Evolutionary conservation across 1,284 basidiomycete species (phyloP), one percentile per base, ranked within the genome.

Genomic region (Mycocalia duriaeana): DNA sequence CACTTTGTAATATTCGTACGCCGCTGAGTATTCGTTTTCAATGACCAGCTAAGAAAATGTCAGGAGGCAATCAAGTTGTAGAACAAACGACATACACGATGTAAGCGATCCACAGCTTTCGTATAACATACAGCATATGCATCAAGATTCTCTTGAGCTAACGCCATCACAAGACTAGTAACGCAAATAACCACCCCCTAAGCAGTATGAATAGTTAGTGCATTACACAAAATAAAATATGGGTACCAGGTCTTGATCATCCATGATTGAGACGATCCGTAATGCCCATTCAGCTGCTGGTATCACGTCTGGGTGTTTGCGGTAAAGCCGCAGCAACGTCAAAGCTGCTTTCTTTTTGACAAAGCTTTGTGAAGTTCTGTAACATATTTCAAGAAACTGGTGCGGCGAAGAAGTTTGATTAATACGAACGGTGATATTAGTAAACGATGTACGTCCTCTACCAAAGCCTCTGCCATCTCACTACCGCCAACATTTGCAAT

Each of bases 301-400:
- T 51, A 99, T 86, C 44, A 96, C 91, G 50, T 91, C 88, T 5
- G 94, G 93, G 62, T 97, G 92, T 67, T 99, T 98, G 47, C 96
- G 85, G 63, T 98, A 98, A 37, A 99, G 69, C 46, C 95, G 79
- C 18, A 99, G 76, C 14, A 99, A 68, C 0, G 96, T 98, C 50
- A 99, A 71, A 0, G 96, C 96, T 1, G 96, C 95, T 68, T 99
- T 99, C 72, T 99, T 99, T 75, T 94, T 95, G 46, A 99, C 96
- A 60, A 98, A 97, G 46, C 76, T 89, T 53, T 88, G 82, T 1
- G 96, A 99, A 8, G 95, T 98, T 43, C 94, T 95, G 13, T 11
- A 28, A 20, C 14, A 47, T 24, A 41, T 25, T 13, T 42, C 37
- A n/a, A 20, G 35, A 25, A 24, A 16, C 16, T 5, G 9, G 24